Conservation (phyloP, 768 basidiomycete species). For the Auricularia cornea region DNA sequence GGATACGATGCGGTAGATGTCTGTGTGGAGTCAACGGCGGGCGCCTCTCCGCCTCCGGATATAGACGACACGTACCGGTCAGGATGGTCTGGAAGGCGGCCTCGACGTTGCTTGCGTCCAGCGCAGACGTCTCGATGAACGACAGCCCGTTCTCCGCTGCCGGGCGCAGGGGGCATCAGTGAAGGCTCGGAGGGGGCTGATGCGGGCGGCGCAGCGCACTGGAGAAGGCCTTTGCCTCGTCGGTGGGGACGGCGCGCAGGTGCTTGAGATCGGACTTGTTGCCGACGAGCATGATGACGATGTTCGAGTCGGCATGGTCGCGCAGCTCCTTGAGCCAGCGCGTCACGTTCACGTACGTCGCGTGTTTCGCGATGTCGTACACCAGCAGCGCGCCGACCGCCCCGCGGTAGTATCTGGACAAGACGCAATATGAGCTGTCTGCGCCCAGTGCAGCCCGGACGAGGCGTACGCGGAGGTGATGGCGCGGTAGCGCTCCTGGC, state of each 20-base stretch:
- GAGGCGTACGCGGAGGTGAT: slow-evolving; percentile 37
- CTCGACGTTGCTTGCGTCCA: slow-evolving; percentile 42
- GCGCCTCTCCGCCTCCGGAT: not conserved
- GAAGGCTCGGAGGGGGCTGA: not conserved
- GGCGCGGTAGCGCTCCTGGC: slow-evolving; percentile 42
- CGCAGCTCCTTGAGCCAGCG: slow-evolving; percentile 44
- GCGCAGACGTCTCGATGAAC: slow-evolving; percentile 42
- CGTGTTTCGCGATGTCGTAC: slow-evolving; percentile 29
- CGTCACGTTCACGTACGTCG: slow-evolving; percentile 40
- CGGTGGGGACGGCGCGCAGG: slow-evolving; percentile 37
- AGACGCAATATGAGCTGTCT: not conserved
- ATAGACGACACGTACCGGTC: slow-evolving; percentile 28
- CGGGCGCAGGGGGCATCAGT: not conserved
- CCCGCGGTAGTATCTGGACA: slow-evolving; percentile 37
- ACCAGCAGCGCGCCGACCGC: slow-evolving; percentile 29
- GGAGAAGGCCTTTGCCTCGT: slow-evolving; percentile 39
- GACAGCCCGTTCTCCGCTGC: slow-evolving; percentile 30
- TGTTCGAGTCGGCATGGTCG: slow-evolving; percentile 36
- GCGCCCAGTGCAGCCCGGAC: not conserved
- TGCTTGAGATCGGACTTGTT: slow-evolving; percentile 46
- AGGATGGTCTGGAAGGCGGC: slow-evolving; percentile 42
- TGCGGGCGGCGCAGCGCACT: slow-evolving; percentile 21
- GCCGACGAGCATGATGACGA: slow-evolving; percentile 36
- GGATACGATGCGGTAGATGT: slow-evolving; percentile 96
- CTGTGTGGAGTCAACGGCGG: slow-evolving; percentile 33